Conservation (phyloP, 495 filamentous ascomycete genomes). For the Daldinia grandis region DNA sequence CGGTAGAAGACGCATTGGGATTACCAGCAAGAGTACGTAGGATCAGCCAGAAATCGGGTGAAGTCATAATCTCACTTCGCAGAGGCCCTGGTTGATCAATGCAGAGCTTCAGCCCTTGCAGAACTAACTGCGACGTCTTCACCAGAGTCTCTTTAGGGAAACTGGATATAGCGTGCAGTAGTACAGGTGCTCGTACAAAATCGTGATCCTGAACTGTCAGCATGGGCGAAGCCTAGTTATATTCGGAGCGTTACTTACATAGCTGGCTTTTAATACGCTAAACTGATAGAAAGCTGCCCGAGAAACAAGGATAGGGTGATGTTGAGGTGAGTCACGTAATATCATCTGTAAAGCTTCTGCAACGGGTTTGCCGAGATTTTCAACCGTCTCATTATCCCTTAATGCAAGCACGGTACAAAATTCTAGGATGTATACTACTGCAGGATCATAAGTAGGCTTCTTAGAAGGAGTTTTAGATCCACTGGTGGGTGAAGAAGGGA, state of each 20-base stretch:
- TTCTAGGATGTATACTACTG: slow-evolving; percentile 86
- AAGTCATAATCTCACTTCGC: slow-evolving; percentile 90
- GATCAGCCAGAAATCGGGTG: slow-evolving; percentile 97
- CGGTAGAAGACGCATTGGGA: slow-evolving; percentile 72
- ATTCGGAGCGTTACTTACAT: slow-evolving; percentile 66
- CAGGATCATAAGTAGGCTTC: slow-evolving; percentile 81
- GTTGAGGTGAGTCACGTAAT: slow-evolving; percentile 76
- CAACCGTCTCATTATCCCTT: slow-evolving; percentile 75
- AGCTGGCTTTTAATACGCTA: slow-evolving; percentile 82
- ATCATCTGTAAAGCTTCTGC: slow-evolving; percentile 81
- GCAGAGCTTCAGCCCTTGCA: slow-evolving; percentile 82
- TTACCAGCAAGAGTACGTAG: slow-evolving; percentile 75
- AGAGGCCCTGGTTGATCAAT: slow-evolving; percentile 77
- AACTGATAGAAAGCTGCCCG: slow-evolving; percentile 88
- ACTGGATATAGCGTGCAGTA: slow-evolving; percentile 89
- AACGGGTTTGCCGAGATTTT: slow-evolving; percentile 76
- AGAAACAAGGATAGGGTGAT: slow-evolving; percentile 82
- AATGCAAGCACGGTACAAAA: slow-evolving; percentile 85
- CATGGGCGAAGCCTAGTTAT: background rate
- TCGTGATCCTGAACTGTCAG: slow-evolving; percentile 73
- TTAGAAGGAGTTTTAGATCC: slow-evolving; percentile 60
- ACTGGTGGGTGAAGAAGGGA: slow-evolving; percentile 65
- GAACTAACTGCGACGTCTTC: slow-evolving; percentile 74
- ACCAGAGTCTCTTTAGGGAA: slow-evolving; percentile 80
- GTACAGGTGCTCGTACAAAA: slow-evolving; percentile 89